Percentiles rank a stretch among this genome's conserved stretches.
Evolutionary conservation across 2,329 filamentous ascomycete genomes (phyloP).

Genomic region (Ceratocystis lukuohia): DNA sequence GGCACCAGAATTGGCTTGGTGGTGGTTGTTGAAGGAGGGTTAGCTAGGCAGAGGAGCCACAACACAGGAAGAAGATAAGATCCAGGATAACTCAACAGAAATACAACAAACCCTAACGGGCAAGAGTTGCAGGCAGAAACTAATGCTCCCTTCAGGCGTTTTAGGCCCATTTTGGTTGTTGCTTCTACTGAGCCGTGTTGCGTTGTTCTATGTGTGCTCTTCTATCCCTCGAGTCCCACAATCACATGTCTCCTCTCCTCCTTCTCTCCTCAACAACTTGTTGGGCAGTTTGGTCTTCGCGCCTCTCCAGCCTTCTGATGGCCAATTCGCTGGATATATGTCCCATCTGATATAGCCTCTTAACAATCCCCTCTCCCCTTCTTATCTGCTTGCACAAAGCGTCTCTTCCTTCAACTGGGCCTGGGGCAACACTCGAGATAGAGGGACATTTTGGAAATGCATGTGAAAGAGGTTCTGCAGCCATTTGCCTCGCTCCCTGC

Average conservation of each 20-base stretch:
- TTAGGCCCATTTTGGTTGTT: neutral
- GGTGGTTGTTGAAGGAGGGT: neutral
- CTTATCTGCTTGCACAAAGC: neutral
- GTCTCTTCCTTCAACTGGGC: neutral
- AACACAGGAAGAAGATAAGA: neutral
- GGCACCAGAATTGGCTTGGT: slow-evolving; percentile 1
- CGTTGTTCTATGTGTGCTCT: neutral
- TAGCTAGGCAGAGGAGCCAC: too few species aligned
- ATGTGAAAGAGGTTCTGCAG: slow-evolving; percentile 12
- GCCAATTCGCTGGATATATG: neutral
- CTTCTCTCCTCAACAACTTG: neutral
- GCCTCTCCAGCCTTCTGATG: neutral
- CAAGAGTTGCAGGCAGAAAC: neutral
- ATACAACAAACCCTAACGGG: neutral
- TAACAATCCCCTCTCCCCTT: neutral
- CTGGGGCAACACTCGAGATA: neutral
- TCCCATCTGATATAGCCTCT: neutral
- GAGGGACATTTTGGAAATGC: neutral
- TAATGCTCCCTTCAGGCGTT: neutral
- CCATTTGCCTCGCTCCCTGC: neutral
- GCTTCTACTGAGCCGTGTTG: neutral
- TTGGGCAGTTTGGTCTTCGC: neutral
- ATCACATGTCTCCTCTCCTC: slow-evolving; percentile 1
- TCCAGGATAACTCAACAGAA: neutral
- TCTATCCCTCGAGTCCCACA: neutral